Evolutionary conservation across 73 alveolate species (phyloP), one percentile per base, ranked within the genome.

Genomic region (Paramecium biaurelia): DNA sequence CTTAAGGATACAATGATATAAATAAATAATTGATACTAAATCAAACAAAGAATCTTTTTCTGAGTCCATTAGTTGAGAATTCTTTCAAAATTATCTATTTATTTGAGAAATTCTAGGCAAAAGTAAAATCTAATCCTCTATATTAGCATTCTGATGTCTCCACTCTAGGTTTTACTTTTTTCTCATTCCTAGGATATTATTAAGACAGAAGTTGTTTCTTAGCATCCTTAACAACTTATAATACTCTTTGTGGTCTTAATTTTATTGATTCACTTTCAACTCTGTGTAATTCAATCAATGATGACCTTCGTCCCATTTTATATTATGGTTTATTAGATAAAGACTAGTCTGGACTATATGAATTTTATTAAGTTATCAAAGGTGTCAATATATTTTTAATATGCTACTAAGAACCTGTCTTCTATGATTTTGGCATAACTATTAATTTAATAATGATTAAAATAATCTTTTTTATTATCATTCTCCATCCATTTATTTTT

Each of bases 11-110:
- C 49, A 63, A 32, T 63, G 84, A 63, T 63, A 30, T 30, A 74
- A 28, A 74, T 28, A 74, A 34, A 74, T 34, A 74, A 74, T 74
- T 21, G 68, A 53, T 53, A 53, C 68, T 74, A 74, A 21, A 74
- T 74, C 87, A 74, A 37, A 74, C 87, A 74, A 74, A 74, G 45
- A 34, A 74, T 74, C 45, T 7, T 37, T 41, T 74, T 74, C 87
- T 74, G 12, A 74, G 45, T 37, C 18, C 32, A 37, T 70, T 9
- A 37, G 87, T 37, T 34, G 59, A 70, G 86, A 70, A 70, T 35
- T 70, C 86, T 32, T 70, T 70, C 23, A 70, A 9, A 9, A 70
- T 70, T 32, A 34, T 10, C 26, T 74, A 74, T 37, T 41, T 34
- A 74, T 23, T 20, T 37, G 87, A 74, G 67, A 74, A 74, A 37